Evolutionary conservation across 257 asterid genomes (phyloP).

Genomic region (Jacaranda mimosifolia): DNA sequence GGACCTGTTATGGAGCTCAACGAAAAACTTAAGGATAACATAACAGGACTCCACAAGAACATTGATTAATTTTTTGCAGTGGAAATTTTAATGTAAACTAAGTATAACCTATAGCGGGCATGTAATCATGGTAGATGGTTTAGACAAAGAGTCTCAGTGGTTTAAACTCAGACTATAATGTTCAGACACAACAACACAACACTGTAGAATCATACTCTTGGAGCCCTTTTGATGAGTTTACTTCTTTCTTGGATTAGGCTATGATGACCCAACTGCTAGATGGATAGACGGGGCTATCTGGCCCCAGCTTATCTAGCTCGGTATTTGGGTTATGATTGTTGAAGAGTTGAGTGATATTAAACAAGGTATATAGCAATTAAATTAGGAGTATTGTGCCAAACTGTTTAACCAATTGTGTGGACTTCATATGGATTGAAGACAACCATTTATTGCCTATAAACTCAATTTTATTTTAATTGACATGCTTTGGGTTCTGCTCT

Average conservation of each 20-base stretch:
- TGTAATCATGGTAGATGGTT: too few species aligned
- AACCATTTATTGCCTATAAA: conserved; percentile 7
- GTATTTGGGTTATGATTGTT: background rate
- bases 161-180: background rate
- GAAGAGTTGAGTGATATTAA: background rate
- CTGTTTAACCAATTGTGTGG: background rate
- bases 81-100: too few species aligned
- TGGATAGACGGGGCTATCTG: too few species aligned
- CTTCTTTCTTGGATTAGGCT: background rate
- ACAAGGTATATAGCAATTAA: background rate
- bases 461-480: background rate
- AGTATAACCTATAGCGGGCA: too few species aligned
- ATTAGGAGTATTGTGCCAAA: background rate
- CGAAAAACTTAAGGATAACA: too few species aligned
- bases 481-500: conserved; percentile 20
- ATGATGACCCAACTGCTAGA: background rate
- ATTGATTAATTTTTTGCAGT: too few species aligned
- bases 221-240: background rate
- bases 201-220: background rate
- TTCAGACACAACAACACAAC: conserved; percentile 2
- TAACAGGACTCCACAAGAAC: too few species aligned
- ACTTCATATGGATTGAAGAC: background rate
- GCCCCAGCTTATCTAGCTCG: background rate
- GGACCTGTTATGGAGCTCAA: too few species aligned
- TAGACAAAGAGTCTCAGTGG: too few species aligned